Evolutionary conservation across 1,284 basidiomycete genomes (phyloP), one percentile per base, ranked within the genome.

Genomic region (Cutaneotrichosporon mucoides): DNA sequence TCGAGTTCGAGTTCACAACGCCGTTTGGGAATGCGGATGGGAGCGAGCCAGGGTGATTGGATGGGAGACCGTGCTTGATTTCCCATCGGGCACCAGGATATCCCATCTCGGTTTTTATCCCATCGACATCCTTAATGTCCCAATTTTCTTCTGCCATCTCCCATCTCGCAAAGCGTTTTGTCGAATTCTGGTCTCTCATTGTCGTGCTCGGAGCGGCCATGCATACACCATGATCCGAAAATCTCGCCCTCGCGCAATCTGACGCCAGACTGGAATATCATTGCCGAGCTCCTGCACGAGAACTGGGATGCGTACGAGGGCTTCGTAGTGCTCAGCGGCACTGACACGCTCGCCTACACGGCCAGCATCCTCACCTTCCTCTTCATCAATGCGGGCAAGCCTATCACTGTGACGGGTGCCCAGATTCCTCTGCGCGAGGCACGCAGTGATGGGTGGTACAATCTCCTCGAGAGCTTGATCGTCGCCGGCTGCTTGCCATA

Each of bases 301-400:
- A 70, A 75, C 60, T 76, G 73, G 73, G 68, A 72, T 47, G 56
- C 57, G 6, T 75, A 76, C 58, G 73, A 73, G 33, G 75, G 75
- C 2, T 76, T 76, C 53, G 65, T 76, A 43, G 70, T 76, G 8
- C 66, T 76, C 13, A 71, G 68, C 16, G 75, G 75, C 2, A 76
- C 75, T 5, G 75, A 76, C 63, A 76, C 75, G 33, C 66, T 76
- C 24, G 72, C 73, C 9, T 76, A 76, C 67, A 76, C 75, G 6
- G 67, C 73, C 7, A 68, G 68, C 9, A 69, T 76, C 51, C 66
- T 76, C 43, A 70, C 73, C 4, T 76, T 73, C 68, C 66, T 76
- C 6, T 76, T 76, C 53, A 68, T 67, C 11, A 59, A 65, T 50
- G 67, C 72, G 0, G 73, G 73, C n/a, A 76, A 76, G 66, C 75